Evolutionary conservation across 768 basidiomycete genomes (phyloP).

Genomic region (Rhodosporidiobolus sp.): DNA sequence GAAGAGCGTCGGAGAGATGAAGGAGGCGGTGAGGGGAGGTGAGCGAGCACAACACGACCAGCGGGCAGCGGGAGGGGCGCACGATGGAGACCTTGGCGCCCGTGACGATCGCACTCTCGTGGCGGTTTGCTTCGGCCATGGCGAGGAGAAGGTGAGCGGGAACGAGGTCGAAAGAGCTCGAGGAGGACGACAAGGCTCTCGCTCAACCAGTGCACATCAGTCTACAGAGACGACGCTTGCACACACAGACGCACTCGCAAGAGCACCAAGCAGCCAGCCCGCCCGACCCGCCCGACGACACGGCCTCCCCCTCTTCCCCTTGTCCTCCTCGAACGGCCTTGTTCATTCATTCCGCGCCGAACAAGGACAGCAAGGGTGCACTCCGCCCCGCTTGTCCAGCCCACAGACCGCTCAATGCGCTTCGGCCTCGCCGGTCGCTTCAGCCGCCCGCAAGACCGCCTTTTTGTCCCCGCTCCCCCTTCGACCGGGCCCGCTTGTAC

Average conservation of each 20-base stretch:
- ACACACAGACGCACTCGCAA: too few species aligned
- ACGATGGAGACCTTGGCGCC: conserved; percentile 35
- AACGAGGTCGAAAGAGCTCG: background rate
- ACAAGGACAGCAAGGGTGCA: too few species aligned
- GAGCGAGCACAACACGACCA: background rate
- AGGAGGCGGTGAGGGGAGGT: background rate
- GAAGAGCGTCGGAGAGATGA: too few species aligned
- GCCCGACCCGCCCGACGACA: background rate
- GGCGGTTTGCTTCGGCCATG: conserved; percentile 9
- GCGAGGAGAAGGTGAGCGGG: background rate
- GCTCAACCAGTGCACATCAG: too few species aligned
- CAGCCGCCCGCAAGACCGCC: too few species aligned
- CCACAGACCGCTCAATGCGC: too few species aligned
- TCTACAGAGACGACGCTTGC: background rate
- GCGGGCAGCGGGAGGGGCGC: background rate
- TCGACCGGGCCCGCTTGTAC: too few species aligned
- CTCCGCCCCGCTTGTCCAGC: too few species aligned
- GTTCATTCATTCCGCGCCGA: background rate
- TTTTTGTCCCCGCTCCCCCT: too few species aligned
- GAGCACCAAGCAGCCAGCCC: background rate
- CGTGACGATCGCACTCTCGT: conserved; percentile 21
- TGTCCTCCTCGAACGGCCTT: background rate
- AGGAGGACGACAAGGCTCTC: background rate
- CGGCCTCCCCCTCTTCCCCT: background rate
- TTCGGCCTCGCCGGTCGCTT: too few species aligned